Conservation (phyloP, 192 early-diverging fungal species). For the Phycomyces blakesleeanus region DNA sequence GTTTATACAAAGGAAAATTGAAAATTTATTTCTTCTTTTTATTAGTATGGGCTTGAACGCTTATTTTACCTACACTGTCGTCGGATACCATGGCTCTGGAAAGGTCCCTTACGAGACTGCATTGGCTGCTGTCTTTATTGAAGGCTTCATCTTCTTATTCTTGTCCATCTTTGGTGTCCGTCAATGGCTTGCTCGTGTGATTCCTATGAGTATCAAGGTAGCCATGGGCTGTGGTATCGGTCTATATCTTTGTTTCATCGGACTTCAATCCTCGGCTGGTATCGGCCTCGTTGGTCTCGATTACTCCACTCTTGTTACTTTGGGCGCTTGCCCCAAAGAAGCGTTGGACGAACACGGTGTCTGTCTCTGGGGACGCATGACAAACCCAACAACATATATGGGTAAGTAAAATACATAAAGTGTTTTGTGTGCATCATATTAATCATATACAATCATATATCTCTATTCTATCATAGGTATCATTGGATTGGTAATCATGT, state of each 20-base stretch:
- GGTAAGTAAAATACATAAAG: background rate
- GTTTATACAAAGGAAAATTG: no score
- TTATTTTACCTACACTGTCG: constrained; percentile 82
- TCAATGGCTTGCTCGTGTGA: constrained; percentile 71
- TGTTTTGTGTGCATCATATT: background rate
- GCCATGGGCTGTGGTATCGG: constrained; percentile 77
- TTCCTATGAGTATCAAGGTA: constrained; percentile 69
- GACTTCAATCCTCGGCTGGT: constrained; percentile 74
- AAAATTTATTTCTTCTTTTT: background rate
- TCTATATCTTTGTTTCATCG: constrained; percentile 75
- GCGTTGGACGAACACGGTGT: constrained; percentile 57
- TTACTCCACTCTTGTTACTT: constrained; percentile 61
- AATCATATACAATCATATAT: background rate
- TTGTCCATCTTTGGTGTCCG: constrained; percentile 76
- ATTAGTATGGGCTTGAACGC: constrained; percentile 73
- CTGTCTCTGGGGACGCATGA: constrained; percentile 58
- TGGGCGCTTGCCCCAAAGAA: constrained; percentile 57
- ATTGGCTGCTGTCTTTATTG: constrained; percentile 75
- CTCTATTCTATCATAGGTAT: constrained; percentile 50
- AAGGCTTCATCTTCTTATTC: constrained; percentile 75
- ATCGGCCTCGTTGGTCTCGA: constrained; percentile 69
- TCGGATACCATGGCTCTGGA: constrained; percentile 75
- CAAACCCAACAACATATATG: constrained; percentile 56
- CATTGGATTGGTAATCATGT: constrained; percentile 69
- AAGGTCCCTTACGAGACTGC: constrained; percentile 68